These are phyloP conservation scores for Letharia columbiana DNA, from an alignment of 495 filamentous ascomycete species.

Conservation along the genomic window DNA sequence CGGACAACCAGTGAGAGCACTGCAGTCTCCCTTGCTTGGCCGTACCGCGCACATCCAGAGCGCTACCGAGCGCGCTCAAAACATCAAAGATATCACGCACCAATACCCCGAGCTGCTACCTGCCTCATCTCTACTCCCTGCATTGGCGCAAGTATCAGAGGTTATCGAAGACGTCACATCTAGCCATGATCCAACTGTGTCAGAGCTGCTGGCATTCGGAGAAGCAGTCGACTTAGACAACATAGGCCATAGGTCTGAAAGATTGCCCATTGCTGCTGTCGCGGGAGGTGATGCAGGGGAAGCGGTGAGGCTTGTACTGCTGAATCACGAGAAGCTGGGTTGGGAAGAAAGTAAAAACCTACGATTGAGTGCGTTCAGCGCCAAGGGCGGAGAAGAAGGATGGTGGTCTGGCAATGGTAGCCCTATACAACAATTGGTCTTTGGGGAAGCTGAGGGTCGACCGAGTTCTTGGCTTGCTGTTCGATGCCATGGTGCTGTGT, in stretches of 20 bases:
- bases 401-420: slow-evolving; percentile 49
- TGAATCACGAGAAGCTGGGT: slow-evolving; percentile 33
- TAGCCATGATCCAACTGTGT: slow-evolving; percentile 34
- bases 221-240: slow-evolving; percentile 32
- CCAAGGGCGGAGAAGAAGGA: slow-evolving; percentile 35
- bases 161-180: slow-evolving; percentile 28
- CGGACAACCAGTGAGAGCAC: slow-evolving; percentile 7
- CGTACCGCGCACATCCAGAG: not conserved
- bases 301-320: slow-evolving; percentile 32
- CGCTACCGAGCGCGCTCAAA: slow-evolving; percentile 5
- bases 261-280: slow-evolving; percentile 37
- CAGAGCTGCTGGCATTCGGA: slow-evolving; percentile 38
- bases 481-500: slow-evolving; percentile 47
- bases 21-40: not conserved
- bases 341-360: slow-evolving; percentile 23
- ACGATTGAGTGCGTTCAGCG: slow-evolving; percentile 30
- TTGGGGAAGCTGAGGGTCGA: slow-evolving; percentile 43
- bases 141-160: slow-evolving; percentile 27
- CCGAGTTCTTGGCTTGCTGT: slow-evolving; percentile 53
- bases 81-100: slow-evolving; percentile 12
- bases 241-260: slow-evolving; percentile 23
- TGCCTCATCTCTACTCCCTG: slow-evolving; percentile 29
- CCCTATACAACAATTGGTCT: slow-evolving; percentile 60
- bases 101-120: slow-evolving; percentile 35
- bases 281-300: slow-evolving; percentile 40